These are phyloP conservation scores for Penicillium brasilianum DNA, from an alignment of 2,329 filamentous ascomycete genomes.

Conservation along the genomic window DNA sequence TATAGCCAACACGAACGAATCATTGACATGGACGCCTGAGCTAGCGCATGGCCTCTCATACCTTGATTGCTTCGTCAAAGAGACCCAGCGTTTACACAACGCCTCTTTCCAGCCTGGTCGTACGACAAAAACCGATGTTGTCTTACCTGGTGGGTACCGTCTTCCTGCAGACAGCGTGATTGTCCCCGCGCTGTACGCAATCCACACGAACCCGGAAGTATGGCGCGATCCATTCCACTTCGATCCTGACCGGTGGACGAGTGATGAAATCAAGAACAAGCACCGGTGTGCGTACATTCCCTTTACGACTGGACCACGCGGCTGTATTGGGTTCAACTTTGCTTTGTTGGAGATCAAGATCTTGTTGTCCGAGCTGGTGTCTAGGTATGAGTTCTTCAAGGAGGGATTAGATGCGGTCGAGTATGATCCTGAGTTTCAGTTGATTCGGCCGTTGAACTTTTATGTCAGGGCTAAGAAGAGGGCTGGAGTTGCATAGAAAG, in stretches of 20 bases:
- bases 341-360: conserved; percentile 64
- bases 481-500: not conserved
- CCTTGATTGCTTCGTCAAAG: conserved; percentile 64
- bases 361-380: conserved; percentile 59
- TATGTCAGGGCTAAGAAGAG: conserved; percentile 24
- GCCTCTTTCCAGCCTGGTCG: conserved; percentile 66
- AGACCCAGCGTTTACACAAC: conserved; percentile 65
- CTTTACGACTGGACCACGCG: conserved; percentile 61
- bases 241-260: conserved; percentile 65
- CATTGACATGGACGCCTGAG: not conserved
- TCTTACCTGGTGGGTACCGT: conserved; percentile 65
- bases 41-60: conserved; percentile 22
- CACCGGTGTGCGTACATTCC: conserved; percentile 60
- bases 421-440: conserved; percentile 30
- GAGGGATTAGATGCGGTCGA: conserved; percentile 51
- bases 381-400: conserved; percentile 59
- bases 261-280: conserved; percentile 56
- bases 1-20: not conserved
- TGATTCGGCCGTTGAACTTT: conserved; percentile 28
- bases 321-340: conserved; percentile 68
- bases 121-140: conserved; percentile 60
- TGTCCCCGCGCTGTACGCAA: conserved; percentile 55
- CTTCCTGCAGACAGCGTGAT: conserved; percentile 59
- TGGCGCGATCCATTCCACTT: conserved; percentile 66
- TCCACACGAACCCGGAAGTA: conserved; percentile 58